Conservation (phyloP, 2,329 filamentous ascomycete species). For the Fusarium verticillioides region DNA sequence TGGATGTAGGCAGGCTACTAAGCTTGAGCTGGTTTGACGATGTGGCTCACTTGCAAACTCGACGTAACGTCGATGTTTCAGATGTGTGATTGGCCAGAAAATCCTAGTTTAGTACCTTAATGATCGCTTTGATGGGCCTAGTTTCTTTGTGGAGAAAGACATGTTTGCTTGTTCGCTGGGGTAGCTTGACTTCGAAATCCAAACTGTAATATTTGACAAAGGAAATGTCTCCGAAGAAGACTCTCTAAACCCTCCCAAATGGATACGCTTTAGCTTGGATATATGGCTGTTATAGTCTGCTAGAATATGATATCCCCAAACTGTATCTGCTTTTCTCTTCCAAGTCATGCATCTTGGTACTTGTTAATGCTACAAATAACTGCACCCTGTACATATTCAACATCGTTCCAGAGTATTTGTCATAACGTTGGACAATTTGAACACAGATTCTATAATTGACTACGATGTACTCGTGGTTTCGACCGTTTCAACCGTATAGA, state of each 20-base stretch:
- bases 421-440: neutral
- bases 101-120: neutral
- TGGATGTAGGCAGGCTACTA: neutral
- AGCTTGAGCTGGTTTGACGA: slow-evolving; percentile 26
- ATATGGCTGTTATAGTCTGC: neutral
- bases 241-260: neutral
- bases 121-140: neutral
- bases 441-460: neutral
- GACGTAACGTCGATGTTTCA: slow-evolving; percentile 23
- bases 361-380: neutral
- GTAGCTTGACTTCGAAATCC: neutral
- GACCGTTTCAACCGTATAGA: neutral
- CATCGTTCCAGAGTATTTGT: neutral
- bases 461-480: neutral
- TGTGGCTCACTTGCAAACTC: slow-evolving; percentile 35
- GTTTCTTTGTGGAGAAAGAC: slow-evolving; percentile 33
- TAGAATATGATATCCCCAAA: no score
- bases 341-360: neutral
- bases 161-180: slow-evolving; percentile 9
- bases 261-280: neutral
- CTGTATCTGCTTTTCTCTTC: neutral
- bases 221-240: neutral
- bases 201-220: neutral
- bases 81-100: slow-evolving; percentile 34
- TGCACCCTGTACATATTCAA: no score